A percentile compares a stretch with the other conserved stretches of the same genome.
phyloP scores from a whole-genome alignment of 106 monocot species.

The Allium cepa region DNA sequence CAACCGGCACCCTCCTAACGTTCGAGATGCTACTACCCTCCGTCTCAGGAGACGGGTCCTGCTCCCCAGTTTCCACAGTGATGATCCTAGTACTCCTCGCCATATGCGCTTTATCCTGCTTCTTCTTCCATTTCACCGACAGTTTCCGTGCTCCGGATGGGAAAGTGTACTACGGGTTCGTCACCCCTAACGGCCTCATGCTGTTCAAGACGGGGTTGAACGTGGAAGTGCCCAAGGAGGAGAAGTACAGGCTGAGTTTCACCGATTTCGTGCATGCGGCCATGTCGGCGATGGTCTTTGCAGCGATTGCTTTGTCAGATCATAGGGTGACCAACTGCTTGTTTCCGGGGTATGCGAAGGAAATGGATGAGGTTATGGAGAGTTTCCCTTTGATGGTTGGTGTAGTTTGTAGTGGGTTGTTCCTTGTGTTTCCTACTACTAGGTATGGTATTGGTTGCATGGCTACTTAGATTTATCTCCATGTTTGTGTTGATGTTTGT shows the following conservation, averaged over 20 bases:
- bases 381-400: constrained; percentile 93
- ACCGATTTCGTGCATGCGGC: constrained; percentile 68
- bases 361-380: constrained; percentile 96
- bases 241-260: constrained; percentile 54
- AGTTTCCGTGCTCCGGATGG: constrained; percentile 73
- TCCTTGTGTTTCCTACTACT: constrained; percentile 89
- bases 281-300: constrained; percentile 88
- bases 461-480: constrained; percentile 17
- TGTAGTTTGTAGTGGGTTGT: constrained; percentile 72
- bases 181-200: constrained; percentile 72
- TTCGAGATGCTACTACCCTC: constrained; percentile 94
- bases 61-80: constrained; percentile 54
- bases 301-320: constrained; percentile 69
- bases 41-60: constrained; percentile 62
- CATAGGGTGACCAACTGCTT: constrained; percentile 74
- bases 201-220: constrained; percentile 67
- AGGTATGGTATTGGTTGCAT: constrained; percentile 82
- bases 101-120: constrained; percentile 71
- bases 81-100: constrained; percentile 68
- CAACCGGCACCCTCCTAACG: constrained; percentile 87
- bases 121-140: constrained; percentile 99
- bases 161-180: constrained; percentile 81
- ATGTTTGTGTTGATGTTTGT: neutral
- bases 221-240: constrained; percentile 61
- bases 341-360: constrained; percentile 57